Conservation (phyloP, 1,139 yeast genomes). For the Zygosaccharomyces sapae region DNA sequence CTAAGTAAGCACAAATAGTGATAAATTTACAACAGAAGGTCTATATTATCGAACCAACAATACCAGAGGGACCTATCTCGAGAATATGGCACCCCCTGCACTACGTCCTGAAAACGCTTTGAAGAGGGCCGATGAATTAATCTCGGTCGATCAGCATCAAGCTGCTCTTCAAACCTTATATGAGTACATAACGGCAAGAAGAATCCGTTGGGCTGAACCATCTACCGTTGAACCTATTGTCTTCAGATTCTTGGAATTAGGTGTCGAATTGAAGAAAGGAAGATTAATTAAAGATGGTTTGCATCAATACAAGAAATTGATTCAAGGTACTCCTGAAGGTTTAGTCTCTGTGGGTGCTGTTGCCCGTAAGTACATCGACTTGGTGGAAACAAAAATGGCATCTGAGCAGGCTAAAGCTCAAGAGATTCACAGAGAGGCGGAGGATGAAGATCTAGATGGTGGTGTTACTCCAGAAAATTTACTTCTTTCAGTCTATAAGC, state of each 20-base stretch:
- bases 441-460: constrained; percentile 67
- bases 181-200: constrained; percentile 82
- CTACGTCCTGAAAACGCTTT: constrained; percentile 87
- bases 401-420: constrained; percentile 71
- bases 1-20: neutral
- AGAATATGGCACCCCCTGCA: constrained; percentile 52
- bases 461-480: constrained; percentile 86
- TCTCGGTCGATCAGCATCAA: constrained; percentile 82
- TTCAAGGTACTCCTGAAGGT: constrained; percentile 72
- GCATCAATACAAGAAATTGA: constrained; percentile 89
- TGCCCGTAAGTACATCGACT: constrained; percentile 66
- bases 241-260: constrained; percentile 72
- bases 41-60: neutral
- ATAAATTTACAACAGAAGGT: neutral
- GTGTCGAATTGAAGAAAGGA: constrained; percentile 82
- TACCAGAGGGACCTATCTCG: neutral
- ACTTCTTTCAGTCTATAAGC: constrained; percentile 82
- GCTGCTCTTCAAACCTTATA: constrained; percentile 90
- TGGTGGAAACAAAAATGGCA: constrained; percentile 81
- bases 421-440: constrained; percentile 37
- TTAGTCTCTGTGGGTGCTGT: constrained; percentile 76
- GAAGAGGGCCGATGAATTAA: constrained; percentile 93
- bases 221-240: constrained; percentile 87
- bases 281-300: constrained; percentile 91
- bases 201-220: constrained; percentile 78